A percentile compares a stretch with the other conserved stretches of the same genome.
Conservation (phyloP, 805 yeast genomes). For the Lachancea mirantina region DNA sequence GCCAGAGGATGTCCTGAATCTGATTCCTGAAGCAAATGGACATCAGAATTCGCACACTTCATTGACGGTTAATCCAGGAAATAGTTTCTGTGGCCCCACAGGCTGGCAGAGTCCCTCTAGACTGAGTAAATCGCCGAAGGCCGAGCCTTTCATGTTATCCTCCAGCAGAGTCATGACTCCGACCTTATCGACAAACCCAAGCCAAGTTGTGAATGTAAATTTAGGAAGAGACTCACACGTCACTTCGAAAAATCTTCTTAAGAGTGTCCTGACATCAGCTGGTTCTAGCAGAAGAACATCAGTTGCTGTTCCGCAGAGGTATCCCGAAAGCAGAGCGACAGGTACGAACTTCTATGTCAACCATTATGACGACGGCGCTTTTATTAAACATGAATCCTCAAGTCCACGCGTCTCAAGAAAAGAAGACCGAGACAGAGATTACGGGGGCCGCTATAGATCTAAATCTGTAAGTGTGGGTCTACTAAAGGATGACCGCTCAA, state of each 20-base stretch:
- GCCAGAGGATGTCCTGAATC: constrained; percentile 9
- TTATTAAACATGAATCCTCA: constrained; percentile 5
- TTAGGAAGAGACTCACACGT: constrained; percentile 10
- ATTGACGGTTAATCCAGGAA: not conserved
- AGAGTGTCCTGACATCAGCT: constrained; percentile 14
- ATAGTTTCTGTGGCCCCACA: not conserved
- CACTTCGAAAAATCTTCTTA: constrained; percentile 14
- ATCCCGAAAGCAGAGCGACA: not conserved
- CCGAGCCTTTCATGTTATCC: constrained; percentile 7
- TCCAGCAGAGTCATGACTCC: constrained; percentile 11
- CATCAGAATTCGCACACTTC: not conserved
- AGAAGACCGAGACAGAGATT: constrained; percentile 1
- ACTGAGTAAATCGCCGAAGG: constrained; percentile 4
- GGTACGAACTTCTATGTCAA: constrained; percentile 7
- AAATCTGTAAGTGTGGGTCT: constrained; percentile 11
- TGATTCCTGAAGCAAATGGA: constrained; percentile 9
- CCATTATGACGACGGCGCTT: constrained; percentile 9
- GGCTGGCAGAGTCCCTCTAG: not conserved
- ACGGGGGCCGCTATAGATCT: constrained; percentile 9
- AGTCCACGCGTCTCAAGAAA: constrained; percentile 4
- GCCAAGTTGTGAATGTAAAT: constrained; percentile 9
- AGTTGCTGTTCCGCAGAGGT: constrained; percentile 1
- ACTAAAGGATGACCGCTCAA: constrained; percentile 5
- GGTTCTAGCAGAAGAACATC: constrained; percentile 14
- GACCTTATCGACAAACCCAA: constrained; percentile 15